These are phyloP conservation scores for Neophaeococcomyces aloes DNA, from an alignment of 2,329 filamentous ascomycete genomes.

Conservation along the genomic window DNA sequence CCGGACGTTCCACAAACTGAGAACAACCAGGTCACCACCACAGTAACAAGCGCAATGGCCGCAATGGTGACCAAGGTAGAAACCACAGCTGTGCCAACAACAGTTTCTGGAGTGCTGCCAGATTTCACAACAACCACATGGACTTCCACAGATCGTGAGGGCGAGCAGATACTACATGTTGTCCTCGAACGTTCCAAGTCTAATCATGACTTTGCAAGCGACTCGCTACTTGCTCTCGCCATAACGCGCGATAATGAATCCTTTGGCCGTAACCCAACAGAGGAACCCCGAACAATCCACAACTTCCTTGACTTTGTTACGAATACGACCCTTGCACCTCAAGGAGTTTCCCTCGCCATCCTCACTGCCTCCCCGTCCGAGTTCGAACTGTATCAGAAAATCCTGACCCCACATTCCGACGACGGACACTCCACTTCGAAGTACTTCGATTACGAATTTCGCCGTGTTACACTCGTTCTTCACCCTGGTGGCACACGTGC, in stretches of 20 bases:
- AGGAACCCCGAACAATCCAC: conserved; percentile 2
- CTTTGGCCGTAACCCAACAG: conserved; percentile 1
- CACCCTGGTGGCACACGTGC: neutral
- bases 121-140: neutral
- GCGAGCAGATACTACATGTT: neutral
- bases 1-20: too few relatives aligned
- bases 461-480: neutral
- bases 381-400: neutral
- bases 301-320: conserved; percentile 4
- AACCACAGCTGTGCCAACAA: too few relatives aligned
- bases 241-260: conserved; percentile 2
- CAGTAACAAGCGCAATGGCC: too few relatives aligned
- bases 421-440: neutral
- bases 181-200: neutral
- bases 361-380: neutral
- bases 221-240: neutral
- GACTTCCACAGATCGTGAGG: neutral
- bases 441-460: conserved; percentile 3
- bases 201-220: neutral
- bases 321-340: neutral
- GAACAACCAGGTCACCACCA: too few relatives aligned
- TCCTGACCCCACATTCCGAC: conserved; percentile 1
- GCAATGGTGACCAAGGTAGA: too few relatives aligned
- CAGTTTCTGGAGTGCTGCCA: too few relatives aligned
- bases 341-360: neutral